These are phyloP conservation scores for Pestalotiopsis sp. DNA, from an alignment of 2,329 filamentous ascomycete genomes.

Conservation along the genomic window DNA sequence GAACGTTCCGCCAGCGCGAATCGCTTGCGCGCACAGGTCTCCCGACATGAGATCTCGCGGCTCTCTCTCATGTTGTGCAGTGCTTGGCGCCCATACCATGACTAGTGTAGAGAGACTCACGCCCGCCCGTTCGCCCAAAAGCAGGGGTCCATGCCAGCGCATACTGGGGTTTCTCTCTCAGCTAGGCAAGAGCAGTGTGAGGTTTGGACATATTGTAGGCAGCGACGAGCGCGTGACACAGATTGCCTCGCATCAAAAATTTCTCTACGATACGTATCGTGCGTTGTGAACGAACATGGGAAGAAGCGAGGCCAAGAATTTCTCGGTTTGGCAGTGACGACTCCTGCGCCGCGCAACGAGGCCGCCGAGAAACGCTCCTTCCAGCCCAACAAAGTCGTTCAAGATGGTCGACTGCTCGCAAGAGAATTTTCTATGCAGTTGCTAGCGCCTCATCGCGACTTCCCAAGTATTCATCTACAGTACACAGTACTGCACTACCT, in stretches of 20 bases:
- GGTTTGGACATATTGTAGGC: background rate
- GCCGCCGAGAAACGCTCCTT: background rate
- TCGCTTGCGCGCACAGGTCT: slow-evolving; percentile 4
- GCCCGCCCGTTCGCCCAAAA: background rate
- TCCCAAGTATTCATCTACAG: background rate
- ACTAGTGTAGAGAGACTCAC: background rate
- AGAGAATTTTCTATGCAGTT: background rate
- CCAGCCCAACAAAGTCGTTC: background rate
- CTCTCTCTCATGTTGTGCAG: slow-evolving; percentile 13
- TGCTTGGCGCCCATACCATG: background rate
- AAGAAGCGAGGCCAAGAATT: background rate
- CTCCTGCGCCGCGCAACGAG: slow-evolving; percentile 9
- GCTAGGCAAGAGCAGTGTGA: background rate
- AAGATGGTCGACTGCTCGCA: background rate
- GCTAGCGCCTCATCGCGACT: background rate
- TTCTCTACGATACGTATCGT: background rate
- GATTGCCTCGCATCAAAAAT: background rate
- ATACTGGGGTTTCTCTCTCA: background rate
- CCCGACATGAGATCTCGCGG: slow-evolving; percentile 12
- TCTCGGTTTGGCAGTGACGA: background rate
- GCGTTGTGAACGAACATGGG: background rate
- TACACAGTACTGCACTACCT: no score
- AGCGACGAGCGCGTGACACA: background rate
- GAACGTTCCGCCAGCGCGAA: slow-evolving; percentile 13
- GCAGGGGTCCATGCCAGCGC: background rate